Base-by-base conservation (phyloP, 441 rosid genomes). In the Gossypium gossypioides region DNA sequence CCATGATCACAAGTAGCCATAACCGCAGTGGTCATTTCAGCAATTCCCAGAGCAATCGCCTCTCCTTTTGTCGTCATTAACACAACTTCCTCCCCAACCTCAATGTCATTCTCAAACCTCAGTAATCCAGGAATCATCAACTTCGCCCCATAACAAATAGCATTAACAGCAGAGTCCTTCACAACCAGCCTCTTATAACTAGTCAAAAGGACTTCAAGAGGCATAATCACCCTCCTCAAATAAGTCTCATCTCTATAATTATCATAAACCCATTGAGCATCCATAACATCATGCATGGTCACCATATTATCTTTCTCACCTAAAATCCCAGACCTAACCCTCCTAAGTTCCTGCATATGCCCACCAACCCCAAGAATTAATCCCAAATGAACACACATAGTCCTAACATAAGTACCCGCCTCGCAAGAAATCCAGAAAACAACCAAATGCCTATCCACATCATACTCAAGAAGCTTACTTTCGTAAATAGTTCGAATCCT, bases 1-100 rank as follows among this genome's bases (percentile, higher is more conserved):
- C 98, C 97, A 37, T 91, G 98, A 77, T 93, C 98, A 73, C 97
- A 91, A 0, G 96, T 91, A 4, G 98, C 98, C 83, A 93, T 93
- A 25, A 91, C 94, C 0, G 97, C 92, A 2, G 98, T 93, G 0
- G 98, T 93, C 98, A 93, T 93, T 85, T 91, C 97, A 0, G 98
- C 98, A 40, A 91, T 86, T 3, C 98, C 97, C 75, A 93, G 60
- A 4, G 98, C 97, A 75, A 93, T 48, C 0, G 98, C 98, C 83
- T 91, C 98, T 10, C 98, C 98, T 73, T 93, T 93, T 0, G 97
- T 91, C 15, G 98, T 91, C 97, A 93, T 93, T 64, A 93, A 56
- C 66, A 93, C 97, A 6, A 93, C 89, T 72, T 93, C 98, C 65
- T 88, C 96, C 9, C 97, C 97, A 7, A 82, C 85, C 81, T 91